A percentile compares a stretch with the other conserved stretches of the same genome.
Evolutionary conservation across 371 early-diverging fungal species (phyloP).

Genomic region (Mucor mucedo): DNA sequence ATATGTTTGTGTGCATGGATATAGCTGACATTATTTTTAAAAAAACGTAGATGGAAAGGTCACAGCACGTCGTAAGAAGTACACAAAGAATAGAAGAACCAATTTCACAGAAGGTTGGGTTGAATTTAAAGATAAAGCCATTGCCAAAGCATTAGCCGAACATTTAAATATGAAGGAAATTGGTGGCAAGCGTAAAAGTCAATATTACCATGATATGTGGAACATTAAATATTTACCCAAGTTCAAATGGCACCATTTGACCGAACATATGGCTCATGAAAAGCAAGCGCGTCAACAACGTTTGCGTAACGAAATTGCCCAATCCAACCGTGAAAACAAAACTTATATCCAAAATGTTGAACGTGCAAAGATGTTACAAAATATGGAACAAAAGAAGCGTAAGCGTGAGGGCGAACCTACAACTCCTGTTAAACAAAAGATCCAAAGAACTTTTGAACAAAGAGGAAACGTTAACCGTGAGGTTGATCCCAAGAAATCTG

Average conservation of each 20-base stretch:
- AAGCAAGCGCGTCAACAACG: conserved; percentile 82
- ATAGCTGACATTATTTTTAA: background rate
- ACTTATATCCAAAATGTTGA: conserved; percentile 85
- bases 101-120: conserved; percentile 97
- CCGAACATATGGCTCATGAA: conserved; percentile 90
- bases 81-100: conserved; percentile 76
- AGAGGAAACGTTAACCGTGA: conserved; percentile 53
- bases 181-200: conserved; percentile 83
- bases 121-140: conserved; percentile 90
- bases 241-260: conserved; percentile 96
- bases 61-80: conserved; percentile 66
- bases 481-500: conserved; percentile 29
- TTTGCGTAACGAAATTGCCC: conserved; percentile 84
- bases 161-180: conserved; percentile 82
- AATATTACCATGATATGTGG: conserved; percentile 94
- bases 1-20: background rate
- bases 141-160: conserved; percentile 81
- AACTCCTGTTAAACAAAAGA: conserved; percentile 28
- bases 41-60: conserved; percentile 55
- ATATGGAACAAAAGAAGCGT: conserved; percentile 73
- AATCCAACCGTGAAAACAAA: conserved; percentile 86
- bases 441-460: conserved; percentile 71
- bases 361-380: conserved; percentile 81
- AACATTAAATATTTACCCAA: conserved; percentile 93
- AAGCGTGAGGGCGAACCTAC: conserved; percentile 37